Conservation (phyloP, 805 yeast species). For the Saccharomycopsis fodiens region DNA sequence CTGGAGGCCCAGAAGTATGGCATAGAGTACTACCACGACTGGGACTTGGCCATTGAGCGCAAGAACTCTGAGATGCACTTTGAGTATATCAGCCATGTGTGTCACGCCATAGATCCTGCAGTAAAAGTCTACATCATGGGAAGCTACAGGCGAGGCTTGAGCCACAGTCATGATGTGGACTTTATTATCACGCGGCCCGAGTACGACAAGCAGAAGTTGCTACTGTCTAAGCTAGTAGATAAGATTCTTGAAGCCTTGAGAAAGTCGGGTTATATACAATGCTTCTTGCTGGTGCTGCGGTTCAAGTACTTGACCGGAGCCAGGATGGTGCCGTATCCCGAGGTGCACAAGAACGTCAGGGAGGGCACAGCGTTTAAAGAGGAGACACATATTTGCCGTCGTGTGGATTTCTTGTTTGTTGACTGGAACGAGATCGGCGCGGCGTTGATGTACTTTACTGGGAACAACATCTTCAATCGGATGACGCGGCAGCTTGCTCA, state of each 20-base stretch:
- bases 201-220: slow-evolving; percentile 21
- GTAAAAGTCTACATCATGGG: slow-evolving; percentile 39
- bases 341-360: slow-evolving; percentile 22
- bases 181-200: slow-evolving; percentile 35
- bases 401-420: slow-evolving; percentile 44
- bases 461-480: slow-evolving; percentile 46
- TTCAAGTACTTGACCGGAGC: slow-evolving; percentile 16
- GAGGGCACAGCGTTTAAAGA: slow-evolving; percentile 29
- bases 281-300: slow-evolving; percentile 20
- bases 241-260: slow-evolving; percentile 24
- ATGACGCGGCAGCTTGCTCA: slow-evolving; percentile 36
- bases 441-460: slow-evolving; percentile 44
- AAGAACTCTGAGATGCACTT: slow-evolving; percentile 36
- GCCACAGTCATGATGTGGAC: slow-evolving; percentile 46
- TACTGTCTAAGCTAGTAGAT: slow-evolving; percentile 6
- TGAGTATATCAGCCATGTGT: slow-evolving; percentile 25
- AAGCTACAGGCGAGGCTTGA: slow-evolving; percentile 43
- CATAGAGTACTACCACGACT: slow-evolving; percentile 39
- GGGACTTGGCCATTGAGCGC: slow-evolving; percentile 38
- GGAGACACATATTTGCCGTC: slow-evolving; percentile 34
- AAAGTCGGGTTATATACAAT: slow-evolving; percentile 25
- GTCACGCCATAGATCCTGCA: slow-evolving; percentile 29
- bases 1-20: slow-evolving; percentile 31
- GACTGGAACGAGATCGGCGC: slow-evolving; percentile 41
- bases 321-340: slow-evolving; percentile 1